Evolutionary conservation across 2,329 filamentous ascomycete species (phyloP).

Genomic region (Metarhizium sp.): DNA sequence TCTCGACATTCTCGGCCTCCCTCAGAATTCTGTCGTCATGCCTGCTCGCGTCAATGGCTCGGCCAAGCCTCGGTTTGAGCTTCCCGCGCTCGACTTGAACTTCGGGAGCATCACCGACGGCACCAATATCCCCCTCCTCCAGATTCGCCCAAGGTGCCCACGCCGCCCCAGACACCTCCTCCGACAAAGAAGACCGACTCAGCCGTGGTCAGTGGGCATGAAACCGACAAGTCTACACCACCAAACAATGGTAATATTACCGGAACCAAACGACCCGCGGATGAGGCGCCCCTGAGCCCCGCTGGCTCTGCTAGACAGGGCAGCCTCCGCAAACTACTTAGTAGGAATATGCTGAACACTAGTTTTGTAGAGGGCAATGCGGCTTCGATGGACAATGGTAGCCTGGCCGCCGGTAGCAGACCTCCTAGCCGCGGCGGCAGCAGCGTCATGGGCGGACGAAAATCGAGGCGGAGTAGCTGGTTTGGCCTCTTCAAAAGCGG

Average conservation of each 20-base stretch:
- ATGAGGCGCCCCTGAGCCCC: conserved; percentile 43
- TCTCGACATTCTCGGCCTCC: not conserved
- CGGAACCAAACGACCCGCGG: conserved; percentile 39
- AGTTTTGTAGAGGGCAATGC: conserved; percentile 41
- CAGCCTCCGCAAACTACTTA: conserved; percentile 49
- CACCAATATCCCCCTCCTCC: conserved; percentile 49
- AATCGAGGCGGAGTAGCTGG: conserved; percentile 48
- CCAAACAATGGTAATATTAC: conserved; percentile 32
- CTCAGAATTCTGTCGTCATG: conserved; percentile 14
- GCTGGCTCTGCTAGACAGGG: conserved; percentile 41
- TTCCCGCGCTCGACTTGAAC: conserved; percentile 49
- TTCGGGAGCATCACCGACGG: conserved; percentile 51
- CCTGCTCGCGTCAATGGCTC: conserved; percentile 21
- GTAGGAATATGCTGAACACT: conserved; percentile 44
- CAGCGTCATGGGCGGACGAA: conserved; percentile 42
- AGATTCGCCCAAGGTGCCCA: conserved; percentile 43
- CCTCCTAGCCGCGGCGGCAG: conserved; percentile 42
- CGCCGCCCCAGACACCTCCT: conserved; percentile 30
- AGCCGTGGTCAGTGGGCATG: conserved; percentile 1
- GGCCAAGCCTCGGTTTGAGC: conserved; percentile 37
- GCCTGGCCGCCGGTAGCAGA: conserved; percentile 25
- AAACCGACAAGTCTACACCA: conserved; percentile 5
- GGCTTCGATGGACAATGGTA: conserved; percentile 26
- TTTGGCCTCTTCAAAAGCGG: conserved; percentile 42
- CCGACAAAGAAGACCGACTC: conserved; percentile 13